phyloP scores from a whole-genome alignment of 2,329 filamentous ascomycete genomes.

The Colletotrichum sp. region DNA sequence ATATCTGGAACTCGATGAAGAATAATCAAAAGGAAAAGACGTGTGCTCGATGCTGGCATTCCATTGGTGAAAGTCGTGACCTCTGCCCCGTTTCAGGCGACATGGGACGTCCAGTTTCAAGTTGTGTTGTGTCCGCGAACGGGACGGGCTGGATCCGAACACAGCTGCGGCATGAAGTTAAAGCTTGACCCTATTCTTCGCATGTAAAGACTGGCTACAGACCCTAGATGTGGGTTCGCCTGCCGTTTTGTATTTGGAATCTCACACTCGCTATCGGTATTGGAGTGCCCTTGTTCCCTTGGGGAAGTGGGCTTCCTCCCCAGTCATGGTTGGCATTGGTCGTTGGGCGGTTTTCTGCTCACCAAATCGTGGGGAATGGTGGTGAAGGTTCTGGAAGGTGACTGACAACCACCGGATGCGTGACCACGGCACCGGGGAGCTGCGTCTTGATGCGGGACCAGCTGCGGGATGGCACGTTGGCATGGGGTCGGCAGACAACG shows the following conservation, averaged over 20 bases:
- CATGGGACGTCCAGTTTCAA: conserved; percentile 26
- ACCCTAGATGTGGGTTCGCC: background rate
- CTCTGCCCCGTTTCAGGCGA: conserved; percentile 27
- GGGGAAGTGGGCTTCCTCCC: background rate
- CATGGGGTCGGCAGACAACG: background rate
- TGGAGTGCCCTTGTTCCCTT: background rate
- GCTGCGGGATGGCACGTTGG: background rate
- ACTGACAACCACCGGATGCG: background rate
- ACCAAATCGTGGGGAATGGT: background rate
- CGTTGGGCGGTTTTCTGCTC: background rate
- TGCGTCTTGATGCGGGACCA: background rate
- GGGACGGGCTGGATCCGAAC: conserved; percentile 29
- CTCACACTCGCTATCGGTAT: background rate
- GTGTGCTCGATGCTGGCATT: background rate
- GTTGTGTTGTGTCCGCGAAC: conserved; percentile 24
- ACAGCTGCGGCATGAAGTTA: conserved; percentile 10
- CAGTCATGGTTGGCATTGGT: background rate
- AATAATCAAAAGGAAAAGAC: background rate
- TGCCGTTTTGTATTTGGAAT: conserved; percentile 9
- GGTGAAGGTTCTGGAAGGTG: background rate
- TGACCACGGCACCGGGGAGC: background rate
- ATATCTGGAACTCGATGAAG: background rate
- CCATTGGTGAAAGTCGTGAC: background rate
- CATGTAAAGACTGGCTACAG: background rate
- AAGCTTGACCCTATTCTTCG: conserved; percentile 10